phyloP scores from a whole-genome alignment of 768 basidiomycete species.

The Udeniomyces megalosporus region DNA sequence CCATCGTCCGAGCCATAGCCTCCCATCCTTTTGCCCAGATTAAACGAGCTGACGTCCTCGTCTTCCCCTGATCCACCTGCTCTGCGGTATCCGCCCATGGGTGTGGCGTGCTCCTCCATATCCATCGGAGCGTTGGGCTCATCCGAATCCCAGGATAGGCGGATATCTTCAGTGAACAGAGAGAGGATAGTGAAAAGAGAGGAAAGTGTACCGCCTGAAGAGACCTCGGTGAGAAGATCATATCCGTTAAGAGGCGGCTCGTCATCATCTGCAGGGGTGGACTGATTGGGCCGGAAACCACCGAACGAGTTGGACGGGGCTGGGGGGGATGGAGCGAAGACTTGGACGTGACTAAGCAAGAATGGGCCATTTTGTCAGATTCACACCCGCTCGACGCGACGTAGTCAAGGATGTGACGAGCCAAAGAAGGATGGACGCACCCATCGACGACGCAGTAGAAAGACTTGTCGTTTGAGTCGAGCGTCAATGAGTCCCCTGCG shows the following conservation, averaged over 20 bases:
- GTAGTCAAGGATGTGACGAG: background rate
- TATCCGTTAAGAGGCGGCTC: conserved; percentile 60
- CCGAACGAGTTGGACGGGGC: conserved; percentile 30
- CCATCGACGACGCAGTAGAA: conserved; percentile 99
- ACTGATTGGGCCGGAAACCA: conserved; percentile 54
- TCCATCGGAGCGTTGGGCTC: background rate
- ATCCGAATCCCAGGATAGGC: conserved; percentile 60
- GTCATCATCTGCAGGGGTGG: conserved; percentile 30
- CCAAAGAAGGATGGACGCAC: conserved; percentile 40
- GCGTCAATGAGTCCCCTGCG: conserved; percentile 82
- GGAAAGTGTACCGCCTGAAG: conserved; percentile 84
- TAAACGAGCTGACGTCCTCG: conserved; percentile 28
- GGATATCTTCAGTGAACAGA: conserved; percentile 77
- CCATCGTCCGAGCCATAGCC: background rate
- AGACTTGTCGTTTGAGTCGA: conserved; percentile 68
- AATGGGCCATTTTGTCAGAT: no score
- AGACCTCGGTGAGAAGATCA: conserved; percentile 89
- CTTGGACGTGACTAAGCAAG: conserved; percentile 16
- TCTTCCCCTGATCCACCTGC: conserved; percentile 18
- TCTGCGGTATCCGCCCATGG: background rate
- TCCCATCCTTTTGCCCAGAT: conserved; percentile 4
- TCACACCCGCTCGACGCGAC: background rate
- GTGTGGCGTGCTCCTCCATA: conserved; percentile 1
- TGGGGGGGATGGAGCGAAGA: conserved; percentile 22
- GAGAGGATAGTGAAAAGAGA: conserved; percentile 92